Conservation (phyloP, 805 yeast genomes). For the Yamadazyma ubonensis region DNA sequence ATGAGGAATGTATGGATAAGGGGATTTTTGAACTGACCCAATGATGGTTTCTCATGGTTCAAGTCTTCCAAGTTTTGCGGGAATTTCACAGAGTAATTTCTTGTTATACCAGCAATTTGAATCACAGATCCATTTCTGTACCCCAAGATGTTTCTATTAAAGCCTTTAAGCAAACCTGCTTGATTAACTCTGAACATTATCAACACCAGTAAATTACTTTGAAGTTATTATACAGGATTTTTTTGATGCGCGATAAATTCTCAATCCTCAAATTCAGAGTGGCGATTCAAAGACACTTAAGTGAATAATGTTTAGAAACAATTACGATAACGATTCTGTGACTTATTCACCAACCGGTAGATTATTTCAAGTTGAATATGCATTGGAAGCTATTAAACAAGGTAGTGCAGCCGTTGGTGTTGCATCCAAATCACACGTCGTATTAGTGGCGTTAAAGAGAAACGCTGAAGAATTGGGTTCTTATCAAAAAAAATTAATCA, state of each 20-base stretch:
- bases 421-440: conserved; percentile 82
- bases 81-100: conserved; percentile 8
- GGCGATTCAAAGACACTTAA: conserved; percentile 6
- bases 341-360: conserved; percentile 96
- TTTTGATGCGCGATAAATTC: background rate
- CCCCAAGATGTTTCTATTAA: too few relatives aligned
- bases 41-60: conserved; percentile 24
- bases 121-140: background rate
- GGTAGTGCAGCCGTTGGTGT: conserved; percentile 97
- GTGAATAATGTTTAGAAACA: conserved; percentile 76
- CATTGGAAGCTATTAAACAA: conserved; percentile 93
- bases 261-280: conserved; percentile 2
- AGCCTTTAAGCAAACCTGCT: too few relatives aligned
- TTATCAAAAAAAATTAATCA: conserved; percentile 89
- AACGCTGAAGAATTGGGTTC: conserved; percentile 97
- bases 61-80: conserved; percentile 1
- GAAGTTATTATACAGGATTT: background rate
- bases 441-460: conserved; percentile 88
- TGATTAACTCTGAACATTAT: too few relatives aligned
- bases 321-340: conserved; percentile 97
- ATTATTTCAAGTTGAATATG: conserved; percentile 84
- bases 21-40: conserved; percentile 39
- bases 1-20: conserved; percentile 37
- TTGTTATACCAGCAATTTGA: background rate
- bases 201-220: too few relatives aligned